Evolutionary conservation across 139 green algal genomes (phyloP).

Genomic region (Picocystis salinarum): DNA sequence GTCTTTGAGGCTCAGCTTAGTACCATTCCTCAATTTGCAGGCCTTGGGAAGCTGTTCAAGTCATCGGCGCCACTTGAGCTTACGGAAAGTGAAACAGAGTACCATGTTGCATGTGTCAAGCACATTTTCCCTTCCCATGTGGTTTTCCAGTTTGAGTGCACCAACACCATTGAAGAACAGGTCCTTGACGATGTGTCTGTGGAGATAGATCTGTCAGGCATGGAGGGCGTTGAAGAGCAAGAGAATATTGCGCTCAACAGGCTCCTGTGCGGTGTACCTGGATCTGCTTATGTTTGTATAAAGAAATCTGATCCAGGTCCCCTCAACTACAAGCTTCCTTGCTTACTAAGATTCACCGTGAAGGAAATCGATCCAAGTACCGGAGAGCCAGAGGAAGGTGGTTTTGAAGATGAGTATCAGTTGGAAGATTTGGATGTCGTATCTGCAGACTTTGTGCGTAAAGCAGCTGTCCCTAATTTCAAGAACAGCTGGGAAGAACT

Average conservation of each 20-base stretch:
- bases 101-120: constrained; percentile 59
- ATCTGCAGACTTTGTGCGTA: constrained; percentile 67
- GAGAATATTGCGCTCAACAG: constrained; percentile 44
- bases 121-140: constrained; percentile 70
- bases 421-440: constrained; percentile 78
- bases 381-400: constrained; percentile 30
- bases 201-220: constrained; percentile 67
- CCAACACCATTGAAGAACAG: constrained; percentile 92
- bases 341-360: constrained; percentile 76
- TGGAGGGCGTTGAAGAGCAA: constrained; percentile 65
- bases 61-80: constrained; percentile 38
- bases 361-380: constrained; percentile 92
- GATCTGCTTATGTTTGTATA: constrained; percentile 65
- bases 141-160: constrained; percentile 92
- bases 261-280: constrained; percentile 57
- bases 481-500: constrained; percentile 59
- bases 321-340: constrained; percentile 27
- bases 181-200: constrained; percentile 82
- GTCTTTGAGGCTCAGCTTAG: constrained; percentile 19
- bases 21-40: constrained; percentile 47
- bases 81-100: constrained; percentile 41
- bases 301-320: too few species aligned
- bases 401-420: constrained; percentile 96
- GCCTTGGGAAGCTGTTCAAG: constrained; percentile 75
- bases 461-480: constrained; percentile 61